Percentiles rank a stretch among this genome's conserved stretches.
Conservation (phyloP, 495 filamentous ascomycete genomes). For the Choiromyces venosus region DNA sequence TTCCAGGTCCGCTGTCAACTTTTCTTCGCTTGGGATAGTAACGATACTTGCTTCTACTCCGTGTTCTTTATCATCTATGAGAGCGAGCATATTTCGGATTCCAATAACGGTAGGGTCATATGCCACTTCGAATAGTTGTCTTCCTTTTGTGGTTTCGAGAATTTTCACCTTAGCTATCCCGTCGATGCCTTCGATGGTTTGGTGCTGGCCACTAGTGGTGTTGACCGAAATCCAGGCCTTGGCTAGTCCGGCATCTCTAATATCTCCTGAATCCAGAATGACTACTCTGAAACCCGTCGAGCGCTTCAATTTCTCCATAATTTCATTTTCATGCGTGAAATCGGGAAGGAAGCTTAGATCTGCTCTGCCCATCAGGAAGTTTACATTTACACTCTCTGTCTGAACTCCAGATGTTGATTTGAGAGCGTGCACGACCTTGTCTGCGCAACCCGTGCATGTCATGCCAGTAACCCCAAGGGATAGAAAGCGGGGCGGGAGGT, state of each 20-base stretch:
- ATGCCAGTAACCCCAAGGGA: slow-evolving; percentile 38
- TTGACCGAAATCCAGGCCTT: slow-evolving; percentile 25
- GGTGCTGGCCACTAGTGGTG: background rate
- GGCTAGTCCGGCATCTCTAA: slow-evolving; percentile 30
- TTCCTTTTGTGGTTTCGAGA: slow-evolving; percentile 13
- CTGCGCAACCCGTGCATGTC: slow-evolving; percentile 40
- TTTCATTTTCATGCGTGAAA: slow-evolving; percentile 20
- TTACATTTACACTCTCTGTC: slow-evolving; percentile 29
- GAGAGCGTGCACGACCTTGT: slow-evolving; percentile 32
- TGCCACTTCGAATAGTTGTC: slow-evolving; percentile 22
- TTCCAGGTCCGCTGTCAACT: slow-evolving; percentile 44
- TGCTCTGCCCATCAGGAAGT: slow-evolving; percentile 35
- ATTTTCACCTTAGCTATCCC: slow-evolving; percentile 19
- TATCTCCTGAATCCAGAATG: slow-evolving; percentile 25
- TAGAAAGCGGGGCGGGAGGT: slow-evolving; percentile 13
- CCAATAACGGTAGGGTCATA: slow-evolving; percentile 31
- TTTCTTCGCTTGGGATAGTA: slow-evolving; percentile 32
- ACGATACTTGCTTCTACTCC: slow-evolving; percentile 17
- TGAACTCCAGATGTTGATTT: slow-evolving; percentile 31
- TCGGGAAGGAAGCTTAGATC: slow-evolving; percentile 34
- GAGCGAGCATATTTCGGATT: slow-evolving; percentile 29
- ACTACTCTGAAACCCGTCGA: slow-evolving; percentile 35
- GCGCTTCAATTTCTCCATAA: slow-evolving; percentile 25
- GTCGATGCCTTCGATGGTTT: slow-evolving; percentile 7
- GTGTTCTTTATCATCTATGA: slow-evolving; percentile 11